A percentile compares a stretch with the other conserved stretches of the same genome.
phyloP scores from a whole-genome alignment of 257 asterid genomes.

The Rhazya stricta region DNA sequence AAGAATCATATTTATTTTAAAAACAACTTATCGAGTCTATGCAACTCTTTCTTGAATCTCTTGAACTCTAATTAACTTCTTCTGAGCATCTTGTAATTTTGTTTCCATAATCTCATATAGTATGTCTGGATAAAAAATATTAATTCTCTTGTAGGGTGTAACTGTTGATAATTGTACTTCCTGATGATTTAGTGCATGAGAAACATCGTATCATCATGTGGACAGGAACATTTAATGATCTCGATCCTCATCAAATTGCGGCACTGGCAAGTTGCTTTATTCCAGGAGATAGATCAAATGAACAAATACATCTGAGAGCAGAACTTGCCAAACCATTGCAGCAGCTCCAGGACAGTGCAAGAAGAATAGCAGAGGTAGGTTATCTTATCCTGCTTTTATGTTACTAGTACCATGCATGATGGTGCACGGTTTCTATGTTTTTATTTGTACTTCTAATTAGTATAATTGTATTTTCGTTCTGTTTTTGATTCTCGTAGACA shows the following conservation, averaged over 20 bases:
- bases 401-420: too few species aligned
- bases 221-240: conserved; percentile 91
- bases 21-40: not conserved
- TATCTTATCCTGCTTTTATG: not conserved
- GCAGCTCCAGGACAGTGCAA: conserved; percentile 94
- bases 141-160: not conserved
- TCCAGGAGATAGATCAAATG: conserved; percentile 77
- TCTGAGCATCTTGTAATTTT: not conserved
- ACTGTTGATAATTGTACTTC: not conserved
- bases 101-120: not conserved
- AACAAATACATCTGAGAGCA: conserved; percentile 80
- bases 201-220: not conserved
- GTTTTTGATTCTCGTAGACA: too few species aligned
- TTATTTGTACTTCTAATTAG: too few species aligned
- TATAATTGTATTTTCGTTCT: too few species aligned
- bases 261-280: conserved; percentile 93
- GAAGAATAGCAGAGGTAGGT: conserved; percentile 86
- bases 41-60: not conserved
- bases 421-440: too few species aligned
- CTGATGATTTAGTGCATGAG: not conserved
- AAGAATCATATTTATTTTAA: not conserved
- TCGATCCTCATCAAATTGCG: conserved; percentile 91
- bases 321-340: conserved; percentile 89
- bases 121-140: not conserved
- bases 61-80: not conserved